Base-by-base conservation (phyloP, 441 rosid genomes). In the Populus hybrid region DNA sequence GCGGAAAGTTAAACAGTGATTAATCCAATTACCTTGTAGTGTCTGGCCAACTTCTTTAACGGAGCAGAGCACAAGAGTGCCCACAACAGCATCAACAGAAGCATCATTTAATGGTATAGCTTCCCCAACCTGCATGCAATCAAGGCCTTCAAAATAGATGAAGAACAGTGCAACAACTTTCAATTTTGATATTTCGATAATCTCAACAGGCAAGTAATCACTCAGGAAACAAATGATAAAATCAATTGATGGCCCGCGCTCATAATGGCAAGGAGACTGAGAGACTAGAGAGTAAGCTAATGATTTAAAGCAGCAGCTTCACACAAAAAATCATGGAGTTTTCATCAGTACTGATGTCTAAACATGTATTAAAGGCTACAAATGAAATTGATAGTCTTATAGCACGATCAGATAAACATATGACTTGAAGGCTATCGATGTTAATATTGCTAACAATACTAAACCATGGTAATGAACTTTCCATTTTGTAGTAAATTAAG, bases 21-120 rank as follows among this genome's bases (percentile, higher is more conserved):
- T 6, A 36, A 70, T 16, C 30, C 70, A 28, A 30, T 66, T 81
- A 92, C 99, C 98, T 71, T 82, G 86, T 35, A 95, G 89, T 9
- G 97, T 83, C 74, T 10, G 82, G 77, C 83, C 77, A 34, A 91
- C 95, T 78, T 92, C 90, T 46, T 86, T 26, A 75, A 96, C 99
- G 4, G 98, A 94, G 83, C 97, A 95, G 23, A 95, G 82, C 23
- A 95, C 94, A 0, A 94, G 94, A 69, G 98, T 96, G 69, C 98
- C 99, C 5, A 96, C 84, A 26, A 91, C 96, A 46, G 95, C 96
- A 84, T 96, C 97, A 77, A 94, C 93, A 5, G 99, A 91, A 79
- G 90, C 88, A 83, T 96, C 93, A 21, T 74, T 72, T 16, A 94
- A 76, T 21, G 98, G 99, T 84, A 96, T 82, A 66, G 92, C 87